Conservation (phyloP, 2,329 filamentous ascomycete genomes). For the Aspergillus sp. region DNA sequence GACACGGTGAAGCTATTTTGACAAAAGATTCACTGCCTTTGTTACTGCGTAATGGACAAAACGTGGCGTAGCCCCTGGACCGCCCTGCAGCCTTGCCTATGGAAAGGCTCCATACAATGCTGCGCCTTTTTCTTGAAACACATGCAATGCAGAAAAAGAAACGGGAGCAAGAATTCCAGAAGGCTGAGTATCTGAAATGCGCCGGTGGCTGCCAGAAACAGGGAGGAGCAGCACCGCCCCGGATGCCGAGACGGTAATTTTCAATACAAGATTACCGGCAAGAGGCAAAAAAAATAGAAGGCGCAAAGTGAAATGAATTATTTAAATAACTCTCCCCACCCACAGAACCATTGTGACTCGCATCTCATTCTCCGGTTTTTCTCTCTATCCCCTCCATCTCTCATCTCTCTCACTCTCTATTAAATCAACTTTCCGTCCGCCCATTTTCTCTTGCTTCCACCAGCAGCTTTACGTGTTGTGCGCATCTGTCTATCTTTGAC, state of each 20-base stretch:
- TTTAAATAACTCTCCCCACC: slow-evolving; percentile 21
- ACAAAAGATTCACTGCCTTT: too few relatives aligned
- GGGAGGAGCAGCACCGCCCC: slow-evolving; percentile 8
- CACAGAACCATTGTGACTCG: slow-evolving; percentile 15
- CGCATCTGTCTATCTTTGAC: slow-evolving; percentile 11
- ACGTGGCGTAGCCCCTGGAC: not conserved
- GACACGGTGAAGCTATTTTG: not conserved
- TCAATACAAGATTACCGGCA: slow-evolving; percentile 11
- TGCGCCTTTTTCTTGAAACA: slow-evolving; percentile 14
- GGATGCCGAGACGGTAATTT: slow-evolving; percentile 16
- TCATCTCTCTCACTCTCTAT: slow-evolving; percentile 15
- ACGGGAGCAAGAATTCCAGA: not conserved
- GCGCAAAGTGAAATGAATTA: slow-evolving; percentile 18
- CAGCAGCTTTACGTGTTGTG: slow-evolving; percentile 15
- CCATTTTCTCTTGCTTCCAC: slow-evolving; percentile 12
- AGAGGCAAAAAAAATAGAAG: slow-evolving; percentile 16
- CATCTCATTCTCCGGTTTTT: slow-evolving; percentile 17
- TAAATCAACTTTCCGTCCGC: slow-evolving; percentile 23
- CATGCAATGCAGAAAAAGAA: not conserved
- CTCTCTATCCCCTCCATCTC: slow-evolving; percentile 18
- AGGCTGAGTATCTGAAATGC: not conserved
- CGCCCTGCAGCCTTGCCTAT: not conserved
- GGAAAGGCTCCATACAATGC: slow-evolving; percentile 2
- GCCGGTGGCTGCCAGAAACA: slow-evolving; percentile 7
- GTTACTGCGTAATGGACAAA: not conserved